Evolutionary conservation across 257 asterid species (phyloP).

Genomic region (Solanum boliviense): DNA sequence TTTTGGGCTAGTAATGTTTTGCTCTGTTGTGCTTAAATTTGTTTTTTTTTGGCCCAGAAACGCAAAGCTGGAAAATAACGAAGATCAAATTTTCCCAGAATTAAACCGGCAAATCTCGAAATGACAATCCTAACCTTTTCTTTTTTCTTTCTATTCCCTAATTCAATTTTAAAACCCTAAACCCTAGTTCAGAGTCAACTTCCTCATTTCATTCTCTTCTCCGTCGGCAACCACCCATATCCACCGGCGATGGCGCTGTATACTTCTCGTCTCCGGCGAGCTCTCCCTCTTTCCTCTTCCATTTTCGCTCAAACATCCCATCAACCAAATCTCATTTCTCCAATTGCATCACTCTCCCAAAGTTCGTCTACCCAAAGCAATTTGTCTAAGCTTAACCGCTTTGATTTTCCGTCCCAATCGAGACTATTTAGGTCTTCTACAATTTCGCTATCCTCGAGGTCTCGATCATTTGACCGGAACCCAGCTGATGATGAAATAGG

Average conservation of each 20-base stretch:
- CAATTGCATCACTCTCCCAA: conserved; percentile 17
- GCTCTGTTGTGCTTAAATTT: neutral
- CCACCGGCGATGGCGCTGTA: conserved; percentile 16
- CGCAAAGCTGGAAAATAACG: neutral
- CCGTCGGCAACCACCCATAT: neutral
- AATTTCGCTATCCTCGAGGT: conserved; percentile 14
- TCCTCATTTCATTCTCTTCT: neutral
- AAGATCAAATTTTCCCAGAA: neutral
- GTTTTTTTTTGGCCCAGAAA: neutral
- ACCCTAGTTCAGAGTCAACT: neutral
- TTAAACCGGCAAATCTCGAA: neutral
- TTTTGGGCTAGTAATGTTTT: neutral
- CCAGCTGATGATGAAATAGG: conserved; percentile 44
- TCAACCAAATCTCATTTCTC: neutral
- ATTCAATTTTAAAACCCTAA: conserved; percentile 11
- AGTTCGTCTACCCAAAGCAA: neutral
- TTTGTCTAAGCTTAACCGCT: neutral
- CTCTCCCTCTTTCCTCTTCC: conserved; percentile 19
- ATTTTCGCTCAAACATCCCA: conserved; percentile 1
- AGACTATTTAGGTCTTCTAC: conserved; percentile 35
- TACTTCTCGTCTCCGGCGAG: conserved; percentile 26
- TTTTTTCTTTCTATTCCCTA: neutral
- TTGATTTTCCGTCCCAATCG: conserved; percentile 4
- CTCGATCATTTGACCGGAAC: conserved; percentile 31
- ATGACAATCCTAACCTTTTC: neutral